Base-by-base conservation (phyloP, 371 early-diverging fungal species). In the Mucor plumbeus region DNA sequence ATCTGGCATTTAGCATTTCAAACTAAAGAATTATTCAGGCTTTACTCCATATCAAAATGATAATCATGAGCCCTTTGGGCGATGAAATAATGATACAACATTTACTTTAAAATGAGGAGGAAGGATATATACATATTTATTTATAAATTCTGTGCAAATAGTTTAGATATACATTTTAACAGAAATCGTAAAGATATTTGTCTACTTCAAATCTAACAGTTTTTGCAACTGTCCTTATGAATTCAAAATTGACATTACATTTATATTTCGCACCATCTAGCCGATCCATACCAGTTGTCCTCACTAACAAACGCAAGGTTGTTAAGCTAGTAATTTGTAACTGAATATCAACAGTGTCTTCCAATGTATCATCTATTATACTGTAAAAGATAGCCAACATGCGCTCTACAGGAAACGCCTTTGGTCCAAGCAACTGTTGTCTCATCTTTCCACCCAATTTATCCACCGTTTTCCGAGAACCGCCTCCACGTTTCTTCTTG, bases 311-410 rank as follows among this genome's bases (percentile, higher is more conserved):
- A 0, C 92, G 77, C 26, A 94, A 71, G 0, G 93, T 86, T 14
- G 93, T 85, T 39, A 96, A 81, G 19, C 93, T 88, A 10, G 94
- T 88, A 57, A 94, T 90, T 87, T 94, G 94, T 21, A 80, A 77
- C 50, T 95, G 90, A 40, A 96, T 88, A 68, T 95, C 93, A 26
- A 95, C 86, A 4, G 87, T 86, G 60, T 86, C 85, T 48, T 92
- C 90, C 1, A 91, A 75, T 0, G 86, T 79, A 40, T 91, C 91
- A 4, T 82, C 88, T 26, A 94, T 72, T 50, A 96, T 95, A 74
- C 91, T 91, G 68, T 95, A 94, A 78, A 97, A 97, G 41, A 98
- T 97, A 36, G 97, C 97, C 70, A 96, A 76, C 93, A 96, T 89
- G 35, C 98, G 90, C 67, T 98, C 97, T 9, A 97, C 80, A 0